Conservation (phyloP, 306 rosid species). For the Glycine soja region DNA sequence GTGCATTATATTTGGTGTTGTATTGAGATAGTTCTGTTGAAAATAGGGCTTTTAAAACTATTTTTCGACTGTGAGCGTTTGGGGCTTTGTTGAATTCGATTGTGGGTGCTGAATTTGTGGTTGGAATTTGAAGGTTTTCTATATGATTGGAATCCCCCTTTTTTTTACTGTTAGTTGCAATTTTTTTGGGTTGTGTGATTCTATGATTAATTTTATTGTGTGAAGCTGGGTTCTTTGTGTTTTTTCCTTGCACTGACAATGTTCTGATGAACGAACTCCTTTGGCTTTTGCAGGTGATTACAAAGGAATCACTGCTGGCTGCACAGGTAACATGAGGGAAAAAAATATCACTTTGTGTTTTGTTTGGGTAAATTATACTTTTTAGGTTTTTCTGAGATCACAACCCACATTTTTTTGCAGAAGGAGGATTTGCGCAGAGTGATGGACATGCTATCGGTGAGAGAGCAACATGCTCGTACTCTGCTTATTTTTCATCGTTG, state of each 20-base stretch:
- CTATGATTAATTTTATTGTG: not conserved
- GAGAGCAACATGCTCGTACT: slow-evolving; percentile 86
- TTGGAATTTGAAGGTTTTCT: slow-evolving; percentile 12
- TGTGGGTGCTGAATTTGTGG: not conserved
- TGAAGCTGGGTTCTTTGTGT: slow-evolving; percentile 22
- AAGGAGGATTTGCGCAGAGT: slow-evolving; percentile 87
- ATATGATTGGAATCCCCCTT: slow-evolving; percentile 15
- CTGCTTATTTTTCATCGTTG: slow-evolving; percentile 86
- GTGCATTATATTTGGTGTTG: not conserved
- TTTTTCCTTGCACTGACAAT: slow-evolving; percentile 14
- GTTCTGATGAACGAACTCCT: slow-evolving; percentile 26
- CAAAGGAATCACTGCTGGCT: slow-evolving; percentile 70
- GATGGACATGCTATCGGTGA: slow-evolving; percentile 77
- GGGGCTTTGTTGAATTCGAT: slow-evolving; percentile 13
- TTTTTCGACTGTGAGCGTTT: slow-evolving; percentile 4
- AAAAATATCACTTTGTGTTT: not conserved
- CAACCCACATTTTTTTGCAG: slow-evolving; percentile 51
- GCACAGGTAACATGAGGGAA: slow-evolving; percentile 72
- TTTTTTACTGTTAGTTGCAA: not conserved
- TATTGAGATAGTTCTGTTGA: not conserved
- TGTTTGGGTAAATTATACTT: not conserved
- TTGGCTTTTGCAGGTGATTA: slow-evolving; percentile 71
- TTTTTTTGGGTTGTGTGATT: slow-evolving; percentile 9
- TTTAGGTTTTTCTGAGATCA: slow-evolving; percentile 31
- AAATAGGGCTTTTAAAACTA: not conserved